Conservation (phyloP, 257 asterid species). For the Misopates orontium region DNA sequence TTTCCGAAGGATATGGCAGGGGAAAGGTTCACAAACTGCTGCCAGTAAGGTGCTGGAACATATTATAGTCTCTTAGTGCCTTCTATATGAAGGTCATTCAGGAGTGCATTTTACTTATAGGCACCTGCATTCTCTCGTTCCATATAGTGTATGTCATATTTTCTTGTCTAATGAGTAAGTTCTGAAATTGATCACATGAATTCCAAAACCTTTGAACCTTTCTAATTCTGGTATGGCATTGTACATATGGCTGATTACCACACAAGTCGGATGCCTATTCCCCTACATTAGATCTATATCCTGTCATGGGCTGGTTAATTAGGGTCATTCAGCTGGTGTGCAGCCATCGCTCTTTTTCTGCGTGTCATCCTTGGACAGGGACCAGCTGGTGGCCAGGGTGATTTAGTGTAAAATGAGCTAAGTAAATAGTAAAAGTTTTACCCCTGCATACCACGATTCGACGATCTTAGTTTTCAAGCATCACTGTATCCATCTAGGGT, state of each 20-base stretch:
- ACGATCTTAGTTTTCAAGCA: neutral
- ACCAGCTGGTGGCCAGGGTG: neutral
- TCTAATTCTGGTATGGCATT: constrained; percentile 17
- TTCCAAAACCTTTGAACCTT: neutral
- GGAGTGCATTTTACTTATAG: constrained; percentile 15
- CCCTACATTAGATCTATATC: neutral
- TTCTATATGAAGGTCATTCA: constrained; percentile 20
- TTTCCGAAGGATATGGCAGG: constrained; percentile 96
- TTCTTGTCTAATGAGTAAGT: constrained; percentile 7
- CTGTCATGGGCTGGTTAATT: neutral
- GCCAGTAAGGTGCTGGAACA: constrained; percentile 77
- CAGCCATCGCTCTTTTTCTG: no score
- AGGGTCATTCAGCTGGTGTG: no score
- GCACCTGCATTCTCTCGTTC: constrained; percentile 7
- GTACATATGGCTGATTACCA: neutral
- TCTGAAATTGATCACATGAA: neutral
- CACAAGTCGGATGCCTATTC: neutral
- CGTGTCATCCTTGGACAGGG: no score
- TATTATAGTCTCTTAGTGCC: constrained; percentile 33
- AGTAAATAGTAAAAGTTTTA: neutral
- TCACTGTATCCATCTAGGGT: neutral
- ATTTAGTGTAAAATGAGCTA: neutral
- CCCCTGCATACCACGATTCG: neutral
- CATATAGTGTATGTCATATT: neutral
- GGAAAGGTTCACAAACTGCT: constrained; percentile 83